These are phyloP conservation scores for Suillus subaureus DNA, from an alignment of 768 basidiomycete species.

Conservation along the genomic window DNA sequence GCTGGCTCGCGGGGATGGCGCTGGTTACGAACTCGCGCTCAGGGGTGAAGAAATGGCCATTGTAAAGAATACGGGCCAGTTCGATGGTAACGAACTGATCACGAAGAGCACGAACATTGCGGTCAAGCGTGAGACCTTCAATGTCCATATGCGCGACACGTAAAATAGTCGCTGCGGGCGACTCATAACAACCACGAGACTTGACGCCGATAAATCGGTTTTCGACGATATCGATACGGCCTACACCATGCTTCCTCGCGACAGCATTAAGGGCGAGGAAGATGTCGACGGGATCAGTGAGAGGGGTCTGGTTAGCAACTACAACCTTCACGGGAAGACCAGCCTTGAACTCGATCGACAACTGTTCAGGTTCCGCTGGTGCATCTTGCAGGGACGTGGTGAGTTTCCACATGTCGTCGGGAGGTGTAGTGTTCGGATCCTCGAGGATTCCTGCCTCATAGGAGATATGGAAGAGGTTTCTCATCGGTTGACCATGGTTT, in stretches of 20 bases:
- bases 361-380: slow-evolving; percentile 73
- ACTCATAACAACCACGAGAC: slow-evolving; percentile 99
- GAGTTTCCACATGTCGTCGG: slow-evolving; percentile 98
- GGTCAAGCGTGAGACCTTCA: slow-evolving; percentile 96
- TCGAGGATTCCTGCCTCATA: slow-evolving; percentile 99
- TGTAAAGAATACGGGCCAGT: slow-evolving; percentile 91
- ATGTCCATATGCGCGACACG: slow-evolving; percentile 95
- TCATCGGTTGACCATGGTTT: slow-evolving; percentile 99
- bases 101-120: slow-evolving; percentile 91
- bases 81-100: slow-evolving; percentile 95
- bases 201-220: slow-evolving; percentile 99
- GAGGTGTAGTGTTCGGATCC: slow-evolving; percentile 93
- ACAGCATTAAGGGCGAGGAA: slow-evolving; percentile 91
- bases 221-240: slow-evolving; percentile 98
- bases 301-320: slow-evolving; percentile 59
- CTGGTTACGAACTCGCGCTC: slow-evolving; percentile 94
- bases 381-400: slow-evolving; percentile 83
- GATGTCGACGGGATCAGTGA: slow-evolving; percentile 94
- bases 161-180: slow-evolving; percentile 94
- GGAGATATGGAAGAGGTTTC: slow-evolving; percentile 99
- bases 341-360: slow-evolving; percentile 82
- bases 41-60: slow-evolving; percentile 99
- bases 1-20: slow-evolving; percentile 90
- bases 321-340: slow-evolving; percentile 90
- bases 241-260: slow-evolving; percentile 93